Evolutionary conservation across 768 basidiomycete genomes (phyloP).

Genomic region (Asterophora lycoperdoides): DNA sequence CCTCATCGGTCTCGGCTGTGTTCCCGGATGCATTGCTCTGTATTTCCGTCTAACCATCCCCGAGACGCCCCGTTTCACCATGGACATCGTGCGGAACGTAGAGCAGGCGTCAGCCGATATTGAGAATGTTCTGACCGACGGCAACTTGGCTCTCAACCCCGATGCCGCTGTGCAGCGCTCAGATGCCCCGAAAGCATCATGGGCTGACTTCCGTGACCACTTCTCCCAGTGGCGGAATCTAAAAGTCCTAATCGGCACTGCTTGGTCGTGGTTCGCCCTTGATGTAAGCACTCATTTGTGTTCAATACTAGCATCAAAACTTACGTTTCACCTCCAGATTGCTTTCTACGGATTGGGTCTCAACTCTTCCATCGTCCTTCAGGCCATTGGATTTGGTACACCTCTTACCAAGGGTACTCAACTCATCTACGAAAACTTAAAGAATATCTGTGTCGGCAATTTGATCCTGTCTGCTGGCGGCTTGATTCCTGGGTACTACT

Average conservation of each 20-base stretch:
- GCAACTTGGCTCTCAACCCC: slow-evolving; percentile 44
- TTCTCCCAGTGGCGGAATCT: slow-evolving; percentile 74
- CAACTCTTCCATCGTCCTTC: slow-evolving; percentile 74
- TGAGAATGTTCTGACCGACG: slow-evolving; percentile 55
- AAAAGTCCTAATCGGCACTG: slow-evolving; percentile 73
- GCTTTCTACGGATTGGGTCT: slow-evolving; percentile 89
- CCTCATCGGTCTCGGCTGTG: slow-evolving; percentile 81
- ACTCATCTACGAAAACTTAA: slow-evolving; percentile 52
- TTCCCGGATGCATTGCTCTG: slow-evolving; percentile 76
- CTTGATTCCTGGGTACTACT: slow-evolving; percentile 79
- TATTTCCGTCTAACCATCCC: slow-evolving; percentile 94
- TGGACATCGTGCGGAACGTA: slow-evolving; percentile 88
- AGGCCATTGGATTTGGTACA: slow-evolving; percentile 69
- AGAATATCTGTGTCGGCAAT: slow-evolving; percentile 71
- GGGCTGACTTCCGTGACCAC: slow-evolving; percentile 62
- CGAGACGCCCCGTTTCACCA: slow-evolving; percentile 87
- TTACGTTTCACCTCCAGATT: slow-evolving; percentile 39
- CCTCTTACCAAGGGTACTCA: slow-evolving; percentile 29
- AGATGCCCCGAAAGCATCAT: slow-evolving; percentile 63
- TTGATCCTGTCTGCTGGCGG: slow-evolving; percentile 73
- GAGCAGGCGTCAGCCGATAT: slow-evolving; percentile 73
- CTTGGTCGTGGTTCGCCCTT: slow-evolving; percentile 88
- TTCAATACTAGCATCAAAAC: background rate
- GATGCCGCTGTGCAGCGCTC: slow-evolving; percentile 58
- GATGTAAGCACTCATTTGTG: slow-evolving; percentile 47